Conservation (phyloP, 1,139 yeast genomes). For the Candida mesenterica region DNA sequence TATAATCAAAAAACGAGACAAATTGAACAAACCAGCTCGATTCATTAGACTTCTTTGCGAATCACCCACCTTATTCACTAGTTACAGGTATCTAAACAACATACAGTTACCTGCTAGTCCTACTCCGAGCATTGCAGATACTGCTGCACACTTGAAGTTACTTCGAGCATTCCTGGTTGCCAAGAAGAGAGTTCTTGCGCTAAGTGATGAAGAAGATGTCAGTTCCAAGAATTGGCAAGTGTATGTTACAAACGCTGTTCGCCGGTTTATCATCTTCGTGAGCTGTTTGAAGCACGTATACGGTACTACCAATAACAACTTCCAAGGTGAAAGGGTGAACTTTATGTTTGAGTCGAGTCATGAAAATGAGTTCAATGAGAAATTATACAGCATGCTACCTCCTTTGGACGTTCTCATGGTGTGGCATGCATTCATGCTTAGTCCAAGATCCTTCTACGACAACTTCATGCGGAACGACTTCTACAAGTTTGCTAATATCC, state of each 20-base stretch:
- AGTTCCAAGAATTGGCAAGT: constrained; percentile 9
- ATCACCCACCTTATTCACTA: no score
- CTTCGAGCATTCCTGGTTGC: constrained; percentile 27
- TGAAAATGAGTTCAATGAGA: no score
- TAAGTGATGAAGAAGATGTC: constrained; percentile 2
- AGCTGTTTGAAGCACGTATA: constrained; percentile 4
- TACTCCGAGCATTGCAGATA: constrained; percentile 9
- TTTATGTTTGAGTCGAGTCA: no score
- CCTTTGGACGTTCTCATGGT: constrained; percentile 40
- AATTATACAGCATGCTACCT: constrained; percentile 20
- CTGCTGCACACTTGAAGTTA: constrained; percentile 31
- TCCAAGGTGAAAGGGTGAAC: no score
- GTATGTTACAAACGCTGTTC: constrained; percentile 9
- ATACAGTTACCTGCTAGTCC: no score
- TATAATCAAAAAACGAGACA: no score
- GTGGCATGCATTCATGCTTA: constrained; percentile 37
- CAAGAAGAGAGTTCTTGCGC: constrained; percentile 12
- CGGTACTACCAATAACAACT: no score
- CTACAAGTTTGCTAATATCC: constrained; percentile 20
- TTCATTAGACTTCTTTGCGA: no score
- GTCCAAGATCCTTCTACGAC: constrained; percentile 29
- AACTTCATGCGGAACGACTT: constrained; percentile 25
- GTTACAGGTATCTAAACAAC: no score
- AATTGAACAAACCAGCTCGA: no score
- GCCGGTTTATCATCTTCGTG: constrained; percentile 7